Evolutionary conservation across 1,284 basidiomycete species (phyloP).

Genomic region (Rhodotorula sp.): DNA sequence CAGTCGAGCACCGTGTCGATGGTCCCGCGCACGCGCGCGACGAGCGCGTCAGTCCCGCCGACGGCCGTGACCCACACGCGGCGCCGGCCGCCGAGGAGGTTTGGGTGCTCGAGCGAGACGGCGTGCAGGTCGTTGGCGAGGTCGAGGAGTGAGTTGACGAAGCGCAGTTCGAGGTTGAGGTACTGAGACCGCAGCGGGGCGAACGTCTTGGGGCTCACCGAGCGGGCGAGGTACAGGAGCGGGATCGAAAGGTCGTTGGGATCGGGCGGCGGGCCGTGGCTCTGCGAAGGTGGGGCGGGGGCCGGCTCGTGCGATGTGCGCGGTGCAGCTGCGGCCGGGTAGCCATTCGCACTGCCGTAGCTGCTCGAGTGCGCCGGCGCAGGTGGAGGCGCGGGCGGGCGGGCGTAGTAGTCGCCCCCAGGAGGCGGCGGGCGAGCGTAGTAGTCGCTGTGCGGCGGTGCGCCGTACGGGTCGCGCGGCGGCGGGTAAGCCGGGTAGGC

Average conservation of each 20-base stretch:
- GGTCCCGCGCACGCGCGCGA: constrained; percentile 1
- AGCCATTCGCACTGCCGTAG: too few relatives aligned
- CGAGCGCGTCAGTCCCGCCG: constrained; percentile 27
- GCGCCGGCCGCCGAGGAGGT: constrained; percentile 4
- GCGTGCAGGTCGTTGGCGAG: constrained; percentile 11
- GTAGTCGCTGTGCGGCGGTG: constrained; percentile 5
- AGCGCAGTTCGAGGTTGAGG: constrained; percentile 24
- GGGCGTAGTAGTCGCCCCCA: constrained; percentile 4
- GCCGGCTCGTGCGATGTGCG: not conserved
- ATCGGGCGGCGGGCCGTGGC: constrained; percentile 5
- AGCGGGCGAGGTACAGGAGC: constrained; percentile 26
- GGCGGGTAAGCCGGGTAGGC: constrained; percentile 9
- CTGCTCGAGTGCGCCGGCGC: not conserved
- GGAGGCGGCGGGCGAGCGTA: not conserved
- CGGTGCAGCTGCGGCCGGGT: not conserved
- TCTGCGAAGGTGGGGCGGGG: not conserved
- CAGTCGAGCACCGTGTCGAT: constrained; percentile 17
- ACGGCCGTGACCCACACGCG: constrained; percentile 26
- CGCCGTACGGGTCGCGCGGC: constrained; percentile 9
- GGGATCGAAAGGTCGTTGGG: constrained; percentile 24
- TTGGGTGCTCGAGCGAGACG: constrained; percentile 6
- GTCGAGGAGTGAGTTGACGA: constrained; percentile 21
- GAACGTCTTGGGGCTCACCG: constrained; percentile 23
- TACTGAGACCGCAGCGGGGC: constrained; percentile 1
- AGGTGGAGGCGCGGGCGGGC: not conserved